phyloP scores from a whole-genome alignment of 2,329 filamentous ascomycete genomes.

The Lasiodiplodia sp. region DNA sequence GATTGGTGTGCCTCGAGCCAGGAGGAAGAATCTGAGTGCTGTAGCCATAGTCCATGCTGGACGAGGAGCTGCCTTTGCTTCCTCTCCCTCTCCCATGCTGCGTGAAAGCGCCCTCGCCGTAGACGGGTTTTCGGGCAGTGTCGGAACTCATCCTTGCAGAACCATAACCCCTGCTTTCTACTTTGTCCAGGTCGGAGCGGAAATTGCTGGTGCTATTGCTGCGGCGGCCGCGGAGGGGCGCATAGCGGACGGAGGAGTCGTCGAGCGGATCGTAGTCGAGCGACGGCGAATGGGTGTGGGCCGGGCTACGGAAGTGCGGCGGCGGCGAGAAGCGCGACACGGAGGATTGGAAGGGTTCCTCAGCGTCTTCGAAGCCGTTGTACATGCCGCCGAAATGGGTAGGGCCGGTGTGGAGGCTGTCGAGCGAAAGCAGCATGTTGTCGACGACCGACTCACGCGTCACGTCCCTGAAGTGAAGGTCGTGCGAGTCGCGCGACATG shows the following conservation, averaged over 20 bases:
- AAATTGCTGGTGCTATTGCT: slow-evolving; percentile 84
- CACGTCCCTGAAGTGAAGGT: slow-evolving; percentile 80
- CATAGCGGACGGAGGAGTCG: slow-evolving; percentile 50
- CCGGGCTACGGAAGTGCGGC: slow-evolving; percentile 55
- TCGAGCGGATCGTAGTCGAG: slow-evolving; percentile 50
- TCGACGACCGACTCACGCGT: slow-evolving; percentile 91
- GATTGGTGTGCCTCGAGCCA: slow-evolving; percentile 54
- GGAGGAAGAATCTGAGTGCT: slow-evolving; percentile 65
- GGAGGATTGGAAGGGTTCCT: slow-evolving; percentile 49
- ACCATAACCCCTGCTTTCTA: slow-evolving; percentile 36
- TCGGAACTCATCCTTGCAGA: slow-evolving; percentile 32
- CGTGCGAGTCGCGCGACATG: slow-evolving; percentile 72
- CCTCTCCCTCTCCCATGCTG: slow-evolving; percentile 58
- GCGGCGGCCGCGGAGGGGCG: slow-evolving; percentile 63
- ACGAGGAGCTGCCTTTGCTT: slow-evolving; percentile 75
- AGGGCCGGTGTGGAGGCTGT: slow-evolving; percentile 65
- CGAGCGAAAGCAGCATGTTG: slow-evolving; percentile 93
- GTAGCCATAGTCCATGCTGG: slow-evolving; percentile 71
- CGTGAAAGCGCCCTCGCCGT: slow-evolving; percentile 40
- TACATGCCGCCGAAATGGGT: slow-evolving; percentile 38
- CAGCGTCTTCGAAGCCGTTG: slow-evolving; percentile 50
- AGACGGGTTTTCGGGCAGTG: slow-evolving; percentile 37
- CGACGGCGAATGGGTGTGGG: slow-evolving; percentile 68
- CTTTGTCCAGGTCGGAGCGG: slow-evolving; percentile 39
- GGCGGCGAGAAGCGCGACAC: slow-evolving; percentile 43